Evolutionary conservation across 495 filamentous ascomycete genomes (phyloP).

Genomic region (Penicillium paradoxum): DNA sequence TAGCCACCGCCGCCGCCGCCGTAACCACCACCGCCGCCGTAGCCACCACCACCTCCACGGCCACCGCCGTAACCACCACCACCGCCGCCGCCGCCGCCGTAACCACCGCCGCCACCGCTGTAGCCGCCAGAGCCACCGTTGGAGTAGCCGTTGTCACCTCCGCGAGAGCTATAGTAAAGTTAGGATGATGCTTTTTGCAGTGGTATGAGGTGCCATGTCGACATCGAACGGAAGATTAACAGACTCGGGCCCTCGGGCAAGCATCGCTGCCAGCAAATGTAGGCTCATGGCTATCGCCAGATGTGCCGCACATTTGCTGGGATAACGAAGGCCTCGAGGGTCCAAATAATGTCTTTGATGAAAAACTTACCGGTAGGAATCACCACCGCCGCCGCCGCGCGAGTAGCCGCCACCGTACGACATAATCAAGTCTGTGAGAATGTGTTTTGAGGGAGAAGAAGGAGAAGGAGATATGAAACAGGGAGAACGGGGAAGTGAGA

Average conservation of each 20-base stretch:
- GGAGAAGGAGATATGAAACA: conserved; percentile 18
- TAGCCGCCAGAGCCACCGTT: no score
- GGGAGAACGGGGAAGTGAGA: conserved; percentile 7
- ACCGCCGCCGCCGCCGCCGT: conserved; percentile 49
- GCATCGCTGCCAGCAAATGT: background rate
- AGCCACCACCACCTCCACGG: conserved; percentile 42
- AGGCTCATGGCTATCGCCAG: background rate
- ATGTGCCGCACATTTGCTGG: background rate
- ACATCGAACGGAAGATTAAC: background rate
- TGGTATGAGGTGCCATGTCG: background rate
- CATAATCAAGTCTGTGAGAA: conserved; percentile 45
- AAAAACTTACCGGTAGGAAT: conserved; percentile 42
- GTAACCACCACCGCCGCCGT: conserved; percentile 46
- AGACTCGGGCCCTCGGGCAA: background rate
- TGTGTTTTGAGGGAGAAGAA: conserved; percentile 22
- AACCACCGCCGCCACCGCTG: conserved; percentile 38
- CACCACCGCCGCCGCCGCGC: conserved; percentile 29
- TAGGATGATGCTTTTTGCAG: conserved; percentile 12
- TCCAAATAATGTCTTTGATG: conserved; percentile 3
- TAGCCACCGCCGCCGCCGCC: conserved; percentile 42
- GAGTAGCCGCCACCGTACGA: conserved; percentile 69
- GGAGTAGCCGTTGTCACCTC: conserved; percentile 37
- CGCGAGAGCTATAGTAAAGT: conserved; percentile 35
- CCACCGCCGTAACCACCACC: conserved; percentile 50
- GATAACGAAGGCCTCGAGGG: background rate